phyloP scores from a whole-genome alignment of 2,329 filamentous ascomycete genomes.

The Metarhizium sp. region DNA sequence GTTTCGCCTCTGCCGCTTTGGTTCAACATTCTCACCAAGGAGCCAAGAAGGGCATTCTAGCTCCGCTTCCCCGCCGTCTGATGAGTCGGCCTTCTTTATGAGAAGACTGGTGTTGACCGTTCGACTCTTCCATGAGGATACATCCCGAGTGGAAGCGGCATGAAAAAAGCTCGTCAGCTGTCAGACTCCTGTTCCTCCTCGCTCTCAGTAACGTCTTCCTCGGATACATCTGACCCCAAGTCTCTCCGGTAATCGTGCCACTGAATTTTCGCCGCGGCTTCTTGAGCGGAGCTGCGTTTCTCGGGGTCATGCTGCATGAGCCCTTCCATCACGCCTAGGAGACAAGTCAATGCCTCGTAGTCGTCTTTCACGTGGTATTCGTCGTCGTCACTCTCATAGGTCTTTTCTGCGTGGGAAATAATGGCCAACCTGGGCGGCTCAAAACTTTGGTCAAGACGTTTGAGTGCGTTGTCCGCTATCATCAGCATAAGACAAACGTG shows the following conservation, averaged over 20 bases:
- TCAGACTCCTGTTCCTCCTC: no score
- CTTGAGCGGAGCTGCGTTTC: neutral
- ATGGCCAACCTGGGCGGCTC: neutral
- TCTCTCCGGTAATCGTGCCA: constrained; percentile 3
- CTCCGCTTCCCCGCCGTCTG: no score
- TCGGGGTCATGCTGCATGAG: constrained; percentile 4
- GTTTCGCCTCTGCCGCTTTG: no score
- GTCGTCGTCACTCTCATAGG: neutral
- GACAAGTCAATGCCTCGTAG: constrained; percentile 2
- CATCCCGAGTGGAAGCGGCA: no score
- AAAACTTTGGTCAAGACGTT: neutral
- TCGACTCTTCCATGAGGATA: no score
- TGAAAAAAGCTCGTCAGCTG: no score
- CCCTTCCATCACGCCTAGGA: neutral
- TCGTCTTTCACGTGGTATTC: neutral
- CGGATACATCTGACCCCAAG: neutral
- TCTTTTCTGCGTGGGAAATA: neutral
- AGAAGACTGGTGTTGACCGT: no score
- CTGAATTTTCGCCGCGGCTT: neutral
- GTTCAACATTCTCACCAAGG: no score
- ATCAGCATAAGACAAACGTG: neutral
- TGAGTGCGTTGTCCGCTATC: neutral
- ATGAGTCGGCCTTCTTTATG: no score
- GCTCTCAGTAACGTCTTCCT: no score
- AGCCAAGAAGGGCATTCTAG: no score